These are phyloP conservation scores for Calocybe cyanea DNA, from an alignment of 768 basidiomycete genomes.

Conservation along the genomic window DNA sequence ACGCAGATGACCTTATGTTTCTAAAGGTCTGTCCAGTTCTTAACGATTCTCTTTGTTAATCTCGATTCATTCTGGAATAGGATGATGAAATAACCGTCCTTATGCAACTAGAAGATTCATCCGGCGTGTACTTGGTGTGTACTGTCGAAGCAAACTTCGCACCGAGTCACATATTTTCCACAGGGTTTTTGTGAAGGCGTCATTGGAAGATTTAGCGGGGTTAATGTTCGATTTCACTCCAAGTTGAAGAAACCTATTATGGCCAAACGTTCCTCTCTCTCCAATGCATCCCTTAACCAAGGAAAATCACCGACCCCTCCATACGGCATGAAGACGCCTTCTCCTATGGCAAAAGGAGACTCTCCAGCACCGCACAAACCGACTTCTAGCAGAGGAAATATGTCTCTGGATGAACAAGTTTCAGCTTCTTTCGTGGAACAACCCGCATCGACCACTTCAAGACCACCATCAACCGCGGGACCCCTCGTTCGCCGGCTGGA, in stretches of 20 bases:
- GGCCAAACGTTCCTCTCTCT: constrained; percentile 57
- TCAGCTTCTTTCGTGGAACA: constrained; percentile 1
- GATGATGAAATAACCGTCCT: constrained; percentile 78
- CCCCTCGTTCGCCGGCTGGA: no score
- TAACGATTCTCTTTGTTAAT: neutral
- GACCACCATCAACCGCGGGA: no score
- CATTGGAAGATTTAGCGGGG: constrained; percentile 67
- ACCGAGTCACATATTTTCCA: neutral
- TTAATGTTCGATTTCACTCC: constrained; percentile 63
- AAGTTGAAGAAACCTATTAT: constrained; percentile 80
- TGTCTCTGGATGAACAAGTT: constrained; percentile 14
- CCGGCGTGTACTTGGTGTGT: constrained; percentile 62
- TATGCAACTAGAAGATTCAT: constrained; percentile 57
- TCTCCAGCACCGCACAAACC: constrained; percentile 9
- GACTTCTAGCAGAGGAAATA: constrained; percentile 2
- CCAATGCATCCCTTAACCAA: constrained; percentile 8
- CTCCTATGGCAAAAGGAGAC: constrained; percentile 2
- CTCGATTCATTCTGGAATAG: constrained; percentile 30
- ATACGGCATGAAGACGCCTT: constrained; percentile 6
- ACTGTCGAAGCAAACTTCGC: neutral
- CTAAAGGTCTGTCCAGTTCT: constrained; percentile 53
- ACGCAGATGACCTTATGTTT: constrained; percentile 81
- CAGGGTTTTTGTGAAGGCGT: constrained; percentile 89
- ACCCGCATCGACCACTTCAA: no score
- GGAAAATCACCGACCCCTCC: constrained; percentile 23